Conservation (phyloP, 2,329 filamentous ascomycete genomes). For the Lasiodiplodia theobromae region DNA sequence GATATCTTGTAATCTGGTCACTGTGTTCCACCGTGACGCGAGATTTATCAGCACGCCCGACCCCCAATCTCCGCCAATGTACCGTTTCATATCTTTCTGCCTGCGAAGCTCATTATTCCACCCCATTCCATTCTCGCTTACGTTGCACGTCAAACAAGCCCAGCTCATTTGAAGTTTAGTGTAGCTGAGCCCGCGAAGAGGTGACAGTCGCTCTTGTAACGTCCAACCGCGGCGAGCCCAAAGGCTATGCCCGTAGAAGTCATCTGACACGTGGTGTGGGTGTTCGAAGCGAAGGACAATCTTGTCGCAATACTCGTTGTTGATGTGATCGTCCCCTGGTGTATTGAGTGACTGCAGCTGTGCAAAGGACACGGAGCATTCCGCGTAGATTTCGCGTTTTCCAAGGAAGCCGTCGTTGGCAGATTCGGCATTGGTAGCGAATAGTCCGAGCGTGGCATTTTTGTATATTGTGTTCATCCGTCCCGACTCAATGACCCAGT, state of each 20-base stretch:
- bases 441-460: not conserved
- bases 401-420: not conserved
- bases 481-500: not conserved
- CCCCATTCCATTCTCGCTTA: not conserved
- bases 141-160: not conserved
- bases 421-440: not conserved
- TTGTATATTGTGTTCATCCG: not conserved
- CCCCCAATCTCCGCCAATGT: not conserved
- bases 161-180: not conserved
- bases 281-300: not conserved
- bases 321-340: not conserved
- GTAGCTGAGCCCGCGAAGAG: not conserved
- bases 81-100: not conserved
- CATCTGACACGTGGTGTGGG: not conserved
- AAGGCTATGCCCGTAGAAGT: not conserved
- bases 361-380: not conserved
- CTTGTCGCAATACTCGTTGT: not conserved
- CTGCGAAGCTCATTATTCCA: not conserved
- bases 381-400: not conserved
- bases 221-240: not conserved
- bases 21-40: not conserved
- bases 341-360: not conserved
- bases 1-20: not conserved
- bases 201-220: not conserved
- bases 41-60: not conserved